Evolutionary conservation across 257 asterid species (phyloP).

Genomic region (Sherardia arvensis): DNA sequence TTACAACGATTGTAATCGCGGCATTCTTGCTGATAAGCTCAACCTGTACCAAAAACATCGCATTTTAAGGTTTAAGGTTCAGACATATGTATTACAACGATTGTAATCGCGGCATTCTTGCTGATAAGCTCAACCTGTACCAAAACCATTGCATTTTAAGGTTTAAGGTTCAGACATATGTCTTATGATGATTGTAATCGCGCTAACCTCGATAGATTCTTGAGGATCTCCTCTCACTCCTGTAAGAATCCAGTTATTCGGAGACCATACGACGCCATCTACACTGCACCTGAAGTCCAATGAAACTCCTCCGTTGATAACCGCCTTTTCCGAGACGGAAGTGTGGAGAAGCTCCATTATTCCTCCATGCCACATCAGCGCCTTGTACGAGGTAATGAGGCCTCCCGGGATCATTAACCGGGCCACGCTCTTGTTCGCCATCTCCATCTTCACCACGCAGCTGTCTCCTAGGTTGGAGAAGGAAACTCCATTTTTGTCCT

Average conservation of each 20-base stretch:
- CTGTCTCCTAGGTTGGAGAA: slow-evolving; percentile 36
- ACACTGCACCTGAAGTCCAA: slow-evolving; percentile 28
- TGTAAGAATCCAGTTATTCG: slow-evolving; percentile 40
- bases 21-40: slow-evolving; percentile 34
- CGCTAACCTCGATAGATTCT: slow-evolving; percentile 46
- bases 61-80: too few relatives aligned
- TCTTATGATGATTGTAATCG: too few relatives aligned
- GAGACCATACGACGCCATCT: slow-evolving; percentile 37
- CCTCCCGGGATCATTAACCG: slow-evolving; percentile 76
- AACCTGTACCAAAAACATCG: too few relatives aligned
- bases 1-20: too few relatives aligned
- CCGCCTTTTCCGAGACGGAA: slow-evolving; percentile 31
- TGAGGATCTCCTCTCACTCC: slow-evolving; percentile 42
- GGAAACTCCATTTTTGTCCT: slow-evolving; percentile 51
- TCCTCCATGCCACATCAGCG: slow-evolving; percentile 81
- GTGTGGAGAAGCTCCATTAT: slow-evolving; percentile 62
- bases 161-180: too few relatives aligned
- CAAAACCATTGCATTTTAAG: too few relatives aligned
- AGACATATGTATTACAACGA: too few relatives aligned
- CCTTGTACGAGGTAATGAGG: slow-evolving; percentile 62
- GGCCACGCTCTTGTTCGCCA: slow-evolving; percentile 47
- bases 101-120: slow-evolving; percentile 13
- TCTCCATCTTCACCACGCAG: slow-evolving; percentile 44
- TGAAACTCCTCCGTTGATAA: slow-evolving; percentile 62
- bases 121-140: slow-evolving; percentile 43